Base-by-base conservation (phyloP, 257 asterid species). In the Primulina tabacum region DNA sequence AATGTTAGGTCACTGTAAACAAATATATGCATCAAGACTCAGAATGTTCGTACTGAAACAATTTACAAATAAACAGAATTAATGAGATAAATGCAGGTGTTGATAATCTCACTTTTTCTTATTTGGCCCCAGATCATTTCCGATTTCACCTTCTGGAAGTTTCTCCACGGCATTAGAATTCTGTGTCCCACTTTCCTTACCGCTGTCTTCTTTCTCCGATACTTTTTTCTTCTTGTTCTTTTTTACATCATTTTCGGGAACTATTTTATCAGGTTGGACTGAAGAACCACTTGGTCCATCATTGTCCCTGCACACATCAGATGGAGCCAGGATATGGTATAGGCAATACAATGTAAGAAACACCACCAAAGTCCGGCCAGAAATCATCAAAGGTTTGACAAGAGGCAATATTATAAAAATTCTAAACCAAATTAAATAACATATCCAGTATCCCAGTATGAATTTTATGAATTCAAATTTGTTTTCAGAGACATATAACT, bases 51-150 rank as follows among this genome's bases (percentile, higher is more conserved):
- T 57, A 64, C 65, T 37, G 64, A 67, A 75, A 70, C 7, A 70
- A 18, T 8, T 47, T 16, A 58, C 0, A 37, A 68, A 59, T 53
- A 53, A 47, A 67, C 5, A 29, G 63, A 50, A 20, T 30, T 12
- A 10, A 32, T 34, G 57, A 7, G 24, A 17, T 28, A 56, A 52
- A 69, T 5, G 65, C 64, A 71, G 69, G 63, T 18, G 56, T 61
- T 52, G 32, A 56, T 60, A 55, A 78, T 79, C 93, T 86, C 82
- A 93, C 98, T 65, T 82, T 73, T 76, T 83, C 69, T 82, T 52
- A 74, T 84, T 70, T 65, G 82, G 68, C 78, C 79, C 79, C 72
- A 61, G 60, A 72, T 75, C 81, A 60, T 73, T 80, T 70, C 72
- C 86, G 62, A 9, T 64, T 77, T 80, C 89, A 75, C 77, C 82